Evolutionary conservation across 192 early-diverging fungal genomes (phyloP), one percentile per base, ranked within the genome.

Genomic region (Mortierella alpina): DNA sequence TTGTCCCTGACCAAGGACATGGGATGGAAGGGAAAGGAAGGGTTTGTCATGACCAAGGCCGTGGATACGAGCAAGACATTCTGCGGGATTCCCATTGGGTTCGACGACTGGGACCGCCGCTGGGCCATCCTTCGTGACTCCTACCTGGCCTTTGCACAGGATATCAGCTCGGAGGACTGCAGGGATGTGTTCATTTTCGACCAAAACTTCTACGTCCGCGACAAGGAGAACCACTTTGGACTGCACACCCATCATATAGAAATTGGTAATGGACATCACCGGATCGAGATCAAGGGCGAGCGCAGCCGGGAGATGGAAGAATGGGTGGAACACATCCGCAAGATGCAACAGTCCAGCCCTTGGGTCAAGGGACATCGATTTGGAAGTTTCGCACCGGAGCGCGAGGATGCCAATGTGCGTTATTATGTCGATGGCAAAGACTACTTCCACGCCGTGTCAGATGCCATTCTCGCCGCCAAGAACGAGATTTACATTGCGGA

Each of bases 1-100:
- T 86, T 92, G 48, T 91, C 90, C 18, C 88, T 95, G 54, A 88
- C 89, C 46, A 92, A 88, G 67, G 92, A 93, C 56, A 92, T 93
- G 83, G 91, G 93, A 31, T 95, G 93, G 93, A 95, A 95, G 71
- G 93, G 93, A 47, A 95, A 95, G 60, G 93, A 95, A 68, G 92
- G 90, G 9, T 91, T 90, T 63, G 71, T 93, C 63, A 90, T 91
- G 49, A 88, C 89, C 40, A 90, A 88, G 39, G 83, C 89, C 40
- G 88, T 89, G 54, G 86, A 88, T 64, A 85, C 82, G 10, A 80
- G 63, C 8, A 84, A 82, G 7, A 74, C 83, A 22, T 84, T 87
- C 39, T 85, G 81, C 48, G 74, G 80, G 31, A 31, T 31, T 8
- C 56, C 74, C 22, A 55, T 48, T 12, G 68, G 50, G n/a, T 22